Evolutionary conservation across 2,329 filamentous ascomycete genomes (phyloP), one percentile per base, ranked within the genome.

Genomic region (Phialophora macrospora): DNA sequence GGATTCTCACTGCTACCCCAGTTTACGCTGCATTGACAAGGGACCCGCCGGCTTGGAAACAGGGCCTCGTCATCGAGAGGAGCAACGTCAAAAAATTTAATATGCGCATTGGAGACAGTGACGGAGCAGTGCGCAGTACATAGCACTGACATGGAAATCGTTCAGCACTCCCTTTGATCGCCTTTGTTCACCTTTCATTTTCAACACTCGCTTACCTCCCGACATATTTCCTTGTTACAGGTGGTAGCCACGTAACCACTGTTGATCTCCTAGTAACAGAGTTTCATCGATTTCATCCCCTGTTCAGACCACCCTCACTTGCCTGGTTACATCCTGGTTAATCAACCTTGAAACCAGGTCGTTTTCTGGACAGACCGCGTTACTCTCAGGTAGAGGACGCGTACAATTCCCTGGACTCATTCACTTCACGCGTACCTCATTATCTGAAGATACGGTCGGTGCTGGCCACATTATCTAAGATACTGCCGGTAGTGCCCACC

Each of bases 401-500:
- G 49, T 48, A 30, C 32, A 20, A 38, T 22, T 26, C 34, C 32
- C 17, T 20, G 34, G 17, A 55, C 34, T 62, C 59, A 11, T 65
- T 61, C 51, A 20, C 20, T 56, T 41, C 34, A 14, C 20, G n/a
- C 49, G 30, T 28, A 51, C 38, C 46, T 26, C n/a, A 34, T 28
- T 60, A 32, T 17, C 38, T 7, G 24, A 26, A 26, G 41, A 46
- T 30, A 44, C 52, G 63, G 52, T 51, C 20, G 58, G 24, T 20
- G 38, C 30, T 57, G 30, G 30, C 38, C 46, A 34, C n/a, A 34
- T 22, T 60, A 41, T 11, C 48, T 4, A 20, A 32, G 41, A 46
- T 41, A 44, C 52, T 65, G 52, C 55, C 30, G 58, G 24, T 20
- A 52, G 22, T 57, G 63, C 55, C 56, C 66, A 65, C 59, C 63